Percentiles rank a stretch among this genome's conserved stretches.
phyloP scores from a whole-genome alignment of 768 basidiomycete genomes.

The Antrodiella citrinella region DNA sequence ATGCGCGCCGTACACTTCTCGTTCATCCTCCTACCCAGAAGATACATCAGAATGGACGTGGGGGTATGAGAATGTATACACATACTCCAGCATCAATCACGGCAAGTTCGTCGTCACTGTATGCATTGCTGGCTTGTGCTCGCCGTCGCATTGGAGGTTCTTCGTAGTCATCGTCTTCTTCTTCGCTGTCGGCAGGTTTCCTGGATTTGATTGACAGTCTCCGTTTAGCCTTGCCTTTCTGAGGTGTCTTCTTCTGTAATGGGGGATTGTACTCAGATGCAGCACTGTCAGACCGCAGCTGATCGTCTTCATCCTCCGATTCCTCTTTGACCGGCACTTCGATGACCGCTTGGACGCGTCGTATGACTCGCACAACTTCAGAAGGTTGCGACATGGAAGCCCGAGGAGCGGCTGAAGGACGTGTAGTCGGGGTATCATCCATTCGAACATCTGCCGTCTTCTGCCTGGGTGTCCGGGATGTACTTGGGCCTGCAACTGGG shows the following conservation, averaged over 20 bases:
- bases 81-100: slow-evolving; percentile 53
- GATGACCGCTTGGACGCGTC: slow-evolving; percentile 53
- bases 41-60: no score
- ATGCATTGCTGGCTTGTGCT: slow-evolving; percentile 7
- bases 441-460: slow-evolving; percentile 6
- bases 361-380: slow-evolving; percentile 35
- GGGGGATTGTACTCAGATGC: slow-evolving; percentile 15
- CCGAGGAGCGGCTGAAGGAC: slow-evolving; percentile 5
- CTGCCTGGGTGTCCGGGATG: not conserved
- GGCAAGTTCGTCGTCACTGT: slow-evolving; percentile 51
- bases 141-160: not conserved
- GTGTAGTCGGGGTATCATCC: slow-evolving; percentile 8
- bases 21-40: no score
- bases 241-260: slow-evolving; percentile 10
- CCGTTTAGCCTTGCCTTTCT: not conserved
- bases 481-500: not conserved
- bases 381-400: slow-evolving; percentile 5
- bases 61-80: no score
- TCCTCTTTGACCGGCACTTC: slow-evolving; percentile 61
- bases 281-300: slow-evolving; percentile 16
- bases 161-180: slow-evolving; percentile 11
- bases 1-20: no score
- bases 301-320: slow-evolving; percentile 28
- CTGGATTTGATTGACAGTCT: slow-evolving; percentile 7
- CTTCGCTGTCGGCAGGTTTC: slow-evolving; percentile 12